Percentiles rank a stretch among this genome's conserved stretches.
Conservation (phyloP, 106 monocot genomes). For the Amphibolis antarctica region DNA sequence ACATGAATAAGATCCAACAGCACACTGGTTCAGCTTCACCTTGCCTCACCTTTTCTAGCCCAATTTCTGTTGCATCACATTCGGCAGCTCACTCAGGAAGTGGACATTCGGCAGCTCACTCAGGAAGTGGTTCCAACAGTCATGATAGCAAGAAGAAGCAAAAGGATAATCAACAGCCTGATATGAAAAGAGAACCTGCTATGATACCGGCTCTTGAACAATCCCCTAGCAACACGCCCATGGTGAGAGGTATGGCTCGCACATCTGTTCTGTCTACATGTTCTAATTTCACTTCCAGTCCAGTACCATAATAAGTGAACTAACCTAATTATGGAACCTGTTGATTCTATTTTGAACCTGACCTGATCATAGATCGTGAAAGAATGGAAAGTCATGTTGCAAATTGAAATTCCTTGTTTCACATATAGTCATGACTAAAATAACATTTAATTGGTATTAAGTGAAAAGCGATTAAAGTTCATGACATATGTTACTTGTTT, state of each 20-base stretch:
- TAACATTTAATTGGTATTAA: not conserved
- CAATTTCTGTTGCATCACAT: not conserved
- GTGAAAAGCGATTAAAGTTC: not conserved
- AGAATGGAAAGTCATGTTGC: not conserved
- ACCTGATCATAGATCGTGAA: not conserved
- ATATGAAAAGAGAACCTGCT: not conserved
- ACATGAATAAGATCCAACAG: not conserved
- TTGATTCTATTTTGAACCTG: too few relatives aligned
- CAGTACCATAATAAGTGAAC: too few relatives aligned
- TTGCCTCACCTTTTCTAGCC: constrained; percentile 4
- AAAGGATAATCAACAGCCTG: not conserved
- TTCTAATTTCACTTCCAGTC: not conserved
- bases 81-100: not conserved
- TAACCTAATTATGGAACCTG: too few relatives aligned
- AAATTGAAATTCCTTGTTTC: not conserved
- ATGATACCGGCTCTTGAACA: not conserved
- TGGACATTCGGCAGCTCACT: constrained; percentile 3
- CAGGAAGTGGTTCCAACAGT: not conserved
- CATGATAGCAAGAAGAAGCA: not conserved
- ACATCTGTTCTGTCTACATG: not conserved
- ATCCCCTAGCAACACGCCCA: not conserved
- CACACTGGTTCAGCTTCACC: not conserved
- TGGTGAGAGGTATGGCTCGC: not conserved
- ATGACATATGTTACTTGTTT: not conserved
- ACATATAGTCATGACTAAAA: too few relatives aligned